phyloP scores from a whole-genome alignment of 345 rosid genomes.

The Gossypium arboreum region DNA sequence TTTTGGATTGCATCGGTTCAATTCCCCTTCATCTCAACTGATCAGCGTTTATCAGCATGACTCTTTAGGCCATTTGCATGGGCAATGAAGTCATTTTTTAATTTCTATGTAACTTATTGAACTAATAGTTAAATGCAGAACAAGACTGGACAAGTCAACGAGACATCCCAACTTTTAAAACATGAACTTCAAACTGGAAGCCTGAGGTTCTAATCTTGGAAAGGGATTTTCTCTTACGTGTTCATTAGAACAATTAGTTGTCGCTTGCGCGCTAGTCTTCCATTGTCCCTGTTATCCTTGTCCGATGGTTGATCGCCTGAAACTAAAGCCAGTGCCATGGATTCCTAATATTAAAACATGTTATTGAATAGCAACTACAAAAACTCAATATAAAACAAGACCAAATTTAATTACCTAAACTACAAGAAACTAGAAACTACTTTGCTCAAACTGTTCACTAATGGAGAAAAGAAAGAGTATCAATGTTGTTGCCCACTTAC shows the following conservation, averaged over 20 bases:
- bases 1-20: too few relatives aligned
- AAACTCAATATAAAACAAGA: background rate
- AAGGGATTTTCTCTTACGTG: background rate
- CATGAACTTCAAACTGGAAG: too few relatives aligned
- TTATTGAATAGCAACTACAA: background rate
- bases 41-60: too few relatives aligned
- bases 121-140: background rate
- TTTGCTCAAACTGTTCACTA: slow-evolving; percentile 24
- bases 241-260: background rate
- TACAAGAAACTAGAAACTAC: background rate
- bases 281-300: background rate
- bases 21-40: too few relatives aligned
- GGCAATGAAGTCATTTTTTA: too few relatives aligned
- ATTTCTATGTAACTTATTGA: background rate
- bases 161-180: too few relatives aligned
- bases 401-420: background rate
- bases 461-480: too few relatives aligned
- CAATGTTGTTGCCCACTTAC: slow-evolving; percentile 5
- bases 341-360: background rate
- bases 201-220: too few relatives aligned
- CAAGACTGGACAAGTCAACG: background rate
- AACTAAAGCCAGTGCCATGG: background rate
- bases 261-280: background rate
- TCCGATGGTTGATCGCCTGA: background rate
- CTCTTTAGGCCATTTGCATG: too few relatives aligned